Percentiles rank a stretch among this genome's conserved stretches.
Conservation (phyloP, 2,329 filamentous ascomycete genomes). For the Trichoderma sp. region DNA sequence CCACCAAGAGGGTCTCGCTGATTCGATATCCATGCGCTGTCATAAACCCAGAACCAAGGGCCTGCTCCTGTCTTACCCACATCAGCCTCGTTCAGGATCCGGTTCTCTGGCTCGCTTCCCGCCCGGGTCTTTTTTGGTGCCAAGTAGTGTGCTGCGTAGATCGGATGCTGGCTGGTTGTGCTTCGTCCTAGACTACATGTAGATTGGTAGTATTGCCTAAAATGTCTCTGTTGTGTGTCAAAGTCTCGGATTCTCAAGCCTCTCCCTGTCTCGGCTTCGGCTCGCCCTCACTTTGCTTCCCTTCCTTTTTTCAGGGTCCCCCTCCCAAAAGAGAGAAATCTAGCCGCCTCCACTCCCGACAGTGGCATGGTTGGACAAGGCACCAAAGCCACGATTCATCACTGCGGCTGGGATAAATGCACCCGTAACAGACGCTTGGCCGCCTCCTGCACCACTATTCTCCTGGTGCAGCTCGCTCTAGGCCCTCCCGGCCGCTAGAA, state of each 20-base stretch:
- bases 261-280: background rate
- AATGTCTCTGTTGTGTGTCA: background rate
- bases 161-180: background rate
- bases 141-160: background rate
- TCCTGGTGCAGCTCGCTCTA: background rate
- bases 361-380: conserved; percentile 18
- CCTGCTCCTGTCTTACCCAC: background rate
- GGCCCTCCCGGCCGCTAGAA: conserved; percentile 7
- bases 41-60: conserved; percentile 14
- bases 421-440: conserved; percentile 18
- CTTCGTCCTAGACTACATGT: background rate
- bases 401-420: conserved; percentile 2
- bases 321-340: background rate
- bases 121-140: background rate
- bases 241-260: too few relatives aligned
- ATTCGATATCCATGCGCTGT: conserved; percentile 16
- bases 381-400: conserved; percentile 20
- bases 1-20: conserved; percentile 1
- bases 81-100: conserved; percentile 22
- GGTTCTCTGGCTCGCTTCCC: background rate
- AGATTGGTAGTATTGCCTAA: background rate
- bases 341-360: conserved; percentile 13
- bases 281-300: background rate
- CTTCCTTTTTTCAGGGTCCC: conserved; percentile 12
- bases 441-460: background rate